Percentiles rank a stretch among this genome's conserved stretches.
phyloP scores from a whole-genome alignment of 192 early-diverging fungal genomes.

The Radiomyces spectabilis region DNA sequence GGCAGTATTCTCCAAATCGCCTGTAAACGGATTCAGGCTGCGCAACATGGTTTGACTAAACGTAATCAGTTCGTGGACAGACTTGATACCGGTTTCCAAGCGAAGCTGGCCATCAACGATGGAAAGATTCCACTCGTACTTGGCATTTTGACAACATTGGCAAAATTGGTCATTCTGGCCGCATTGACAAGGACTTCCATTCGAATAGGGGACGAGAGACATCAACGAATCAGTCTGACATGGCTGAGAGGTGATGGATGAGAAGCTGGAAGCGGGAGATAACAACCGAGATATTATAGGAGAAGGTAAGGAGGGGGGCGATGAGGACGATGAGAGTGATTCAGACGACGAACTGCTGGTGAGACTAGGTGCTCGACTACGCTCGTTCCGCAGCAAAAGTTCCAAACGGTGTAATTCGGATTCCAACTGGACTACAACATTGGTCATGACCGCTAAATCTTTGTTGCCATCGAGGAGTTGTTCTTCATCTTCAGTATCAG shows the following conservation, averaged over 20 bases:
- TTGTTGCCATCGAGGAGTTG: too few species aligned
- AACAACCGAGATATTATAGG: background rate
- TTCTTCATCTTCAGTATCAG: too few species aligned
- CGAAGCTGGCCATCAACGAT: background rate
- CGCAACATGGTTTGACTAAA: background rate
- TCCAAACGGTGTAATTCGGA: too few species aligned
- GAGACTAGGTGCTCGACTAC: too few species aligned
- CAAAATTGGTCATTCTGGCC: background rate
- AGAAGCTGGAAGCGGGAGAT: background rate
- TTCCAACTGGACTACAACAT: too few species aligned
- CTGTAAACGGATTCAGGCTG: background rate
- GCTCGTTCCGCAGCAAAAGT: too few species aligned
- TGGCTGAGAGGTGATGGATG: background rate
- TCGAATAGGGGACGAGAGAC: background rate
- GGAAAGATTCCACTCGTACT: background rate
- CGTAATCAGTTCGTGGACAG: background rate
- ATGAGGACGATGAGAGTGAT: too few species aligned
- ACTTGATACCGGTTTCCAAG: background rate
- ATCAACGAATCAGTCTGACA: too few species aligned
- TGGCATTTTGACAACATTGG: background rate
- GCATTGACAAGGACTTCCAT: background rate
- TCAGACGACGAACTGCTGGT: too few species aligned
- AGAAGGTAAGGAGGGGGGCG: background rate
- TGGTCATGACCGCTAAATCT: too few species aligned
- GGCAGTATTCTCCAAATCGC: background rate